Evolutionary conservation across 1,284 basidiomycete species (phyloP), one percentile per base, ranked within the genome.

Genomic region (Termitomyces sp.): DNA sequence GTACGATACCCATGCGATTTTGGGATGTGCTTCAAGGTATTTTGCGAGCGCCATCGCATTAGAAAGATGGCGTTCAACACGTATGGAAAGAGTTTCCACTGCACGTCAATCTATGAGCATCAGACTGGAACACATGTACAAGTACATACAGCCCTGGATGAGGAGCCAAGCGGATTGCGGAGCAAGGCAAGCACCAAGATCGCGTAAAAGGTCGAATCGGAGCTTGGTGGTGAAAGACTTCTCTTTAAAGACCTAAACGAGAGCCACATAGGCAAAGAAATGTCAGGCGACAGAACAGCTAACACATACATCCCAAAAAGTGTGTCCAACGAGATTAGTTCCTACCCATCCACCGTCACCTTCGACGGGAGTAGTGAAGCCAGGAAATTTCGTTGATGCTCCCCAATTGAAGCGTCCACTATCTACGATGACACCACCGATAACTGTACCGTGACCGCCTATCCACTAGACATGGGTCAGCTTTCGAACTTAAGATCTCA

Each of bases 371-470:
- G 81, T 77, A 12, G 84, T 87, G 73, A 92, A 86, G 34, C 79
- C 78, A 1, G 86, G 84, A 30, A 61, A 61, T 49, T 57, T 59
- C 3, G 50, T 50, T 10, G 60, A 57, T 48, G 50, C 45, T 15
- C 46, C 53, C 60, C 60, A 91, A 73, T 90, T 79, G 62, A 90
- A 91, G 57, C 82, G 88, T 52, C 86, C 80, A 76, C 56, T 28
- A 50, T 89, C 87, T 43, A 90, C 66, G 50, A 90, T 71, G n/a
- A 89, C 81, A 56, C 88, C 88, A 1, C 76, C 87, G 46, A 90
- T 86, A 17, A 86, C 88, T 10, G 84, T 90, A 48, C 88, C 87
- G 64, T 88, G 88, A 0, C 88, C 86, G 21, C 86, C 83, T 44
- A 90, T 87, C 88, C 88, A 90, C 68, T 90, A 88, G 9, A 86